These are phyloP conservation scores for Botrytis deweyae DNA, from an alignment of 2,329 filamentous ascomycete genomes.

Conservation along the genomic window DNA sequence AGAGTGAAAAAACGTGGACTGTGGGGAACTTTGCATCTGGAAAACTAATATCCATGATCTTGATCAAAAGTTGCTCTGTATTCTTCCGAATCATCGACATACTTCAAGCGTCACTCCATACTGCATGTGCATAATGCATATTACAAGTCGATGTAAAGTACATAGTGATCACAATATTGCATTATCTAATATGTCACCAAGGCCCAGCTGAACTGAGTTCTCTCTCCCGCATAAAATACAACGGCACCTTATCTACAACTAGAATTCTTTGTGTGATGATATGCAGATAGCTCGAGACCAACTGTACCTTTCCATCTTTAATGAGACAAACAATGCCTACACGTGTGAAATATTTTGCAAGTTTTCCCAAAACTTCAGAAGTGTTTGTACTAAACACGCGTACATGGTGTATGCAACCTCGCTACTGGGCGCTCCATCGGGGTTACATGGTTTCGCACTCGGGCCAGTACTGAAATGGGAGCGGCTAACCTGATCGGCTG, in stretches of 20 bases:
- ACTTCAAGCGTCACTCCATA: background rate
- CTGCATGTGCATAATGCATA: background rate
- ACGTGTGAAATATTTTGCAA: background rate
- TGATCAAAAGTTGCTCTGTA: background rate
- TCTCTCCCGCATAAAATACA: background rate
- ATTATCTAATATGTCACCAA: background rate
- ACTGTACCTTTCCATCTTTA: background rate
- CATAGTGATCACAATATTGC: background rate
- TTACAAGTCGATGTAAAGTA: background rate
- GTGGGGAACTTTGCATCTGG: conserved; percentile 6
- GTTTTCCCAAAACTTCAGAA: background rate
- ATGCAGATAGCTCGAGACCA: background rate
- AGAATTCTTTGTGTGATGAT: background rate
- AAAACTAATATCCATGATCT: background rate
- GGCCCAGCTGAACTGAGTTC: background rate
- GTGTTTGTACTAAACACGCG: background rate
- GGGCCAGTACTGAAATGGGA: conserved; percentile 6
- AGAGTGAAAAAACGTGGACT: conserved; percentile 12
- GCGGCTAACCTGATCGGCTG: conserved; percentile 33
- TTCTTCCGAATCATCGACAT: background rate
- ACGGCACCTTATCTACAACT: background rate
- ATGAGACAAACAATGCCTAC: background rate
- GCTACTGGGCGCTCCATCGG: conserved; percentile 31
- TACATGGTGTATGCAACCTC: conserved; percentile 19
- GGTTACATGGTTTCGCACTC: conserved; percentile 2